Evolutionary conservation across 345 rosid genomes (phyloP).

Genomic region (Pugionium cornutum): DNA sequence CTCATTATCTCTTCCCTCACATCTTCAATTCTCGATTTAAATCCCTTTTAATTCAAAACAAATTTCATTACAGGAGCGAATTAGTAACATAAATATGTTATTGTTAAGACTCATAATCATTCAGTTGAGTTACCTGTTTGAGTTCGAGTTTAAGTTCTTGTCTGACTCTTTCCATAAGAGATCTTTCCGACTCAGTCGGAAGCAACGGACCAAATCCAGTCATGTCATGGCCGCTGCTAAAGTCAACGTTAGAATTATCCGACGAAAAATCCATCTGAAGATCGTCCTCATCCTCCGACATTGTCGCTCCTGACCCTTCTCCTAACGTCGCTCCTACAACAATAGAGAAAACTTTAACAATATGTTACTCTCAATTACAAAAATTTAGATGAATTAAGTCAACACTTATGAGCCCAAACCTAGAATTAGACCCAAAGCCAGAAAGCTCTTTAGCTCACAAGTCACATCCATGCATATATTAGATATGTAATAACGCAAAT

Average conservation of each 20-base stretch:
- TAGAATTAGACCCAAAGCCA: not conserved
- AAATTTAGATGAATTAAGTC: not conserved
- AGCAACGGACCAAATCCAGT: constrained; percentile 93
- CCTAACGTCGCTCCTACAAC: constrained; percentile 64
- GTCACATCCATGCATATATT: too few species aligned
- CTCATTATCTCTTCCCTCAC: constrained; percentile 96
- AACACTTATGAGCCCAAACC: not conserved
- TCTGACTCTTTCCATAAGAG: constrained; percentile 99
- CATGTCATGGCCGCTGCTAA: constrained; percentile 50
- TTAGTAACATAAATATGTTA: not conserved
- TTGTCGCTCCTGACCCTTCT: constrained; percentile 90
- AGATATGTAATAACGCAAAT: too few species aligned
- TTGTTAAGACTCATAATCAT: not conserved
- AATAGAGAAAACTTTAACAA: not conserved
- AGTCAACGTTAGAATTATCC: constrained; percentile 63
- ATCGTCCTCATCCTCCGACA: constrained; percentile 98
- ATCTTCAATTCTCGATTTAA: constrained; percentile 91
- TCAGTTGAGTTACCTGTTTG: constrained; percentile 60
- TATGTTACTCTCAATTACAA: constrained; percentile 12
- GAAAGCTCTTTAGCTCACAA: too few species aligned
- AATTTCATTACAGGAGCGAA: not conserved
- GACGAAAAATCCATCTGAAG: constrained; percentile 75
- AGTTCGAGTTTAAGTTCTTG: constrained; percentile 93
- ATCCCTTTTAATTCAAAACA: constrained; percentile 52
- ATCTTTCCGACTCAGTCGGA: constrained; percentile 94